These are phyloP conservation scores for Beauveria sp. DNA, from an alignment of 2,329 filamentous ascomycete genomes.

Conservation along the genomic window DNA sequence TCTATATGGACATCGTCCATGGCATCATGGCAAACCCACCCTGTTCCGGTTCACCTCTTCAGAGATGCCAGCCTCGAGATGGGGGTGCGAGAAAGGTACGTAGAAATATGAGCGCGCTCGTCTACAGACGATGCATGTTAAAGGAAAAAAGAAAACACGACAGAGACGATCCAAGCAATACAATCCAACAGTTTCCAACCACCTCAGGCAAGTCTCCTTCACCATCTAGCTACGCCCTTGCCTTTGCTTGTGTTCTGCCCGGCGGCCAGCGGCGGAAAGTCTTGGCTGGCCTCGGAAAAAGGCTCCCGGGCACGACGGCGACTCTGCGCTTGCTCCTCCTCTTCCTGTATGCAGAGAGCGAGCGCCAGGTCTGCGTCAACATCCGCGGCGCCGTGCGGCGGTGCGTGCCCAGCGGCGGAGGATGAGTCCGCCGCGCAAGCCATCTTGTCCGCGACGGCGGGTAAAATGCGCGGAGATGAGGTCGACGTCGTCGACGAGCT, in stretches of 20 bases:
- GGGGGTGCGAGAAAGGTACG: background rate
- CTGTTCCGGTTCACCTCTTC: background rate
- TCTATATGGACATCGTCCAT: background rate
- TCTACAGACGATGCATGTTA: background rate
- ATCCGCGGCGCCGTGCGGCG: background rate
- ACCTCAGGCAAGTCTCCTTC: background rate
- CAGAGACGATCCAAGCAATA: background rate
- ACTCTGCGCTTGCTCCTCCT: conserved; percentile 18
- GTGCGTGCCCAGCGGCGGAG: conserved; percentile 11
- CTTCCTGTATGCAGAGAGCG: conserved; percentile 49
- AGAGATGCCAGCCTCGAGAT: background rate
- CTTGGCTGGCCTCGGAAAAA: conserved; percentile 17
- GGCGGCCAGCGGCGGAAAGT: conserved; percentile 33
- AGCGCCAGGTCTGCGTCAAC: conserved; percentile 52
- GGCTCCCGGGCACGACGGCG: background rate
- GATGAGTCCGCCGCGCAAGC: conserved; percentile 16
- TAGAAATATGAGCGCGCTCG: background rate
- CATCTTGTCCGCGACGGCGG: conserved; percentile 28
- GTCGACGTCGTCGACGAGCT: conserved; percentile 16
- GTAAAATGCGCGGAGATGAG: conserved; percentile 22
- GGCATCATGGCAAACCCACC: background rate
- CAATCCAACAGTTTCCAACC: background rate
- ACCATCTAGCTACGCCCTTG: conserved; percentile 27
- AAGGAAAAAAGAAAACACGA: background rate
- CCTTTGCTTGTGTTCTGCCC: conserved; percentile 36